Conservation (phyloP, 495 filamentous ascomycete genomes). For the Neurospora sublineolata region DNA sequence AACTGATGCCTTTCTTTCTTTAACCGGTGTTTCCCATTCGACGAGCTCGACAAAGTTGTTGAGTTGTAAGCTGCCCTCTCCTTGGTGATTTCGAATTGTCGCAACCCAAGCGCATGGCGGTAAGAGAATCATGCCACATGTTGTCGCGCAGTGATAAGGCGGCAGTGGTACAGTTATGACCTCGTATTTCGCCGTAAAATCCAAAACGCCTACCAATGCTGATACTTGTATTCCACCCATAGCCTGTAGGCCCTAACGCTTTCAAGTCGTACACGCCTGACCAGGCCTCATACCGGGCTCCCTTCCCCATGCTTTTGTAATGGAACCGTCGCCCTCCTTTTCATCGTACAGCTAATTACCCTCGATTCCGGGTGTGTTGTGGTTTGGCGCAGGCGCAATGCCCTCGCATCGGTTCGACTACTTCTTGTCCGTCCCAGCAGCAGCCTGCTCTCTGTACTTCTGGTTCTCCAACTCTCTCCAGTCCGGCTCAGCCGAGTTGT, state of each 20-base stretch:
- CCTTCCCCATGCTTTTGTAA: background rate
- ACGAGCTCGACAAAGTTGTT: background rate
- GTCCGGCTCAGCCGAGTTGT: constrained; percentile 38
- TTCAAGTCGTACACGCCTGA: background rate
- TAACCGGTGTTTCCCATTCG: background rate
- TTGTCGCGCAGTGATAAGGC: background rate
- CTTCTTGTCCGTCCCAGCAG: constrained; percentile 9
- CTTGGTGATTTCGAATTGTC: background rate
- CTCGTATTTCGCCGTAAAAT: background rate
- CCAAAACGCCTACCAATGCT: background rate
- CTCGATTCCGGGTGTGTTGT: background rate
- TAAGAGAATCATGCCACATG: background rate
- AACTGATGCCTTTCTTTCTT: background rate
- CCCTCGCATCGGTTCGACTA: constrained; percentile 1
- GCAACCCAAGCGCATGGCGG: background rate
- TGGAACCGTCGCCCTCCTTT: background rate
- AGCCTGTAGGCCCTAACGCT: background rate
- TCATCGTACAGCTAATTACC: background rate
- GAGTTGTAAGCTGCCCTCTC: background rate
- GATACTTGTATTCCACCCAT: background rate
- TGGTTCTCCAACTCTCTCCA: constrained; percentile 48
- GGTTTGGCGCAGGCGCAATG: background rate
- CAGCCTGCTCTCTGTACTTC: constrained; percentile 31
- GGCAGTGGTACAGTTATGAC: background rate
- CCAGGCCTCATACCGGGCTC: background rate